Conservation (phyloP, 352 stramenopile species). For the Blastocystis hominis region DNA sequence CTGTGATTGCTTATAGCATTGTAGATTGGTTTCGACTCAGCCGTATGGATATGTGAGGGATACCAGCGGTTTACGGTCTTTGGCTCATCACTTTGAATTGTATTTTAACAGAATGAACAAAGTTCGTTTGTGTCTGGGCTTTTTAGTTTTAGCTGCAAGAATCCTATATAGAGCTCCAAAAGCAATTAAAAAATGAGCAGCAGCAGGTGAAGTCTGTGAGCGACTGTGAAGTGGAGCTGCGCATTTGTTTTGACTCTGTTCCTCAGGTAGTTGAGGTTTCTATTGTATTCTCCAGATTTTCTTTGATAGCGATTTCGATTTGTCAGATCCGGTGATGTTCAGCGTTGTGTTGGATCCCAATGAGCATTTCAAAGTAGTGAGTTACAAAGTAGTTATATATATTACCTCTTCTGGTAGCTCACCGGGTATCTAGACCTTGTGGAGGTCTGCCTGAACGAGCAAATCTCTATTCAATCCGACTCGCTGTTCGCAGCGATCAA, state of each 20-base stretch:
- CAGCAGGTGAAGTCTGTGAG: not conserved
- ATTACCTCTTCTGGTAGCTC: not conserved
- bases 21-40: not conserved
- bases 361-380: constrained; percentile 33
- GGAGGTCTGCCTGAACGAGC: constrained; percentile 35
- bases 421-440: constrained; percentile 26
- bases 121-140: not conserved
- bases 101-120: constrained; percentile 47
- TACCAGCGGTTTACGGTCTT: not conserved
- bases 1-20: not conserved
- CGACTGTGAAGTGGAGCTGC: not conserved
- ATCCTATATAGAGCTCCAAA: not conserved
- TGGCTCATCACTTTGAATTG: constrained; percentile 26
- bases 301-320: constrained; percentile 14
- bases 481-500: constrained; percentile 10
- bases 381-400: constrained; percentile 8
- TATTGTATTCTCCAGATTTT: not conserved
- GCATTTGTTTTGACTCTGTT: constrained; percentile 27
- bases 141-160: constrained; percentile 15
- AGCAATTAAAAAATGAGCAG: not conserved
- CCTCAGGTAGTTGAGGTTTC: not conserved
- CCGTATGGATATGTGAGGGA: constrained; percentile 17
- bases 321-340: constrained; percentile 34
- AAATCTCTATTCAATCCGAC: constrained; percentile 22
- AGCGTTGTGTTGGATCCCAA: constrained; percentile 28